phyloP scores from a whole-genome alignment of 768 basidiomycete genomes.

The Lactarius evosmus region DNA sequence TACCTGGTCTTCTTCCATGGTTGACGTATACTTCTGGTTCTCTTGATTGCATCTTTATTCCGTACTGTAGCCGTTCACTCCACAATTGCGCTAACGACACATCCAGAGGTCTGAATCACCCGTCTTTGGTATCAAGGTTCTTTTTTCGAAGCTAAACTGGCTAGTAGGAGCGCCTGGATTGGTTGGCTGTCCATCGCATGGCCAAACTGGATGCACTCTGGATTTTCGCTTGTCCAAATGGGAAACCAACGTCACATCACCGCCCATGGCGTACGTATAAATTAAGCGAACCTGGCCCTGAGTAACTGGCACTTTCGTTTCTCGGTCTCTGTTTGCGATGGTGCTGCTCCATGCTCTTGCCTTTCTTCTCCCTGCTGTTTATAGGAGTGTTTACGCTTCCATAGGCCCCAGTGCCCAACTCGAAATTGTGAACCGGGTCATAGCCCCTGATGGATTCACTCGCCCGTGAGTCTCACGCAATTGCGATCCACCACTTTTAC shows the following conservation, averaged over 20 bases:
- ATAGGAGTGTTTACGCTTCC: conserved; percentile 11
- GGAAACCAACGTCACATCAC: neutral
- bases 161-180: neutral
- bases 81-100: no score
- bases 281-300: neutral
- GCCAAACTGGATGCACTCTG: no score
- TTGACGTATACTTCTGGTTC: no score
- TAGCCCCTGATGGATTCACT: conserved; percentile 31
- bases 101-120: no score
- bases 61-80: no score
- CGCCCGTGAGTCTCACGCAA: conserved; percentile 19
- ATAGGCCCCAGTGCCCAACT: conserved; percentile 30
- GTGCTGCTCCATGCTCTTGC: conserved; percentile 6
- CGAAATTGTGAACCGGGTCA: conserved; percentile 21
- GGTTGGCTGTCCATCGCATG: no score
- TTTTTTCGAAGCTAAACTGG: neutral
- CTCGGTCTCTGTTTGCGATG: neutral
- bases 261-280: neutral
- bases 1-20: no score
- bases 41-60: no score
- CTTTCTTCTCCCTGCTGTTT: conserved; percentile 10
- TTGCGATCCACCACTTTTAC: neutral
- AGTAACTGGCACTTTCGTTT: neutral
- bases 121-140: neutral
- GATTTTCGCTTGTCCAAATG: no score